Conservation (phyloP, 1,284 basidiomycete species). For the Ganoderma meredithae region DNA sequence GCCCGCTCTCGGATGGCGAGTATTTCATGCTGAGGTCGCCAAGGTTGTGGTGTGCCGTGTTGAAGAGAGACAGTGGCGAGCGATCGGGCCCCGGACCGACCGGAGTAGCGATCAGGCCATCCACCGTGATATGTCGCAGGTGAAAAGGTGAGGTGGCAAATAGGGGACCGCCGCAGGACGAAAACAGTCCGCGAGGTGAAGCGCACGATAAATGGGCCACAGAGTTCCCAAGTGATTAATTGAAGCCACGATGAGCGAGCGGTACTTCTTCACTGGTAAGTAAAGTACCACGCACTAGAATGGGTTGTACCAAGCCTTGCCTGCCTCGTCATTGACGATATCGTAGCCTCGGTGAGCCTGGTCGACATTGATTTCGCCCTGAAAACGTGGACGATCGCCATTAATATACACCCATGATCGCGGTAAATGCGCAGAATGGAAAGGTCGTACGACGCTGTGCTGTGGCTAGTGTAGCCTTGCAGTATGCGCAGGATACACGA, state of each 20-base stretch:
- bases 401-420: neutral
- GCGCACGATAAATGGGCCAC: neutral
- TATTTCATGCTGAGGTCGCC: constrained; percentile 81
- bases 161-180: neutral
- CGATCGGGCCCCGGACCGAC: constrained; percentile 1
- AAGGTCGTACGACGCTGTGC: neutral
- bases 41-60: neutral
- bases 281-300: constrained; percentile 76
- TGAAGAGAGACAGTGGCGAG: neutral
- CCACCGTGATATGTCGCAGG: neutral
- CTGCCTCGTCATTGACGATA: constrained; percentile 82
- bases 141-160: constrained; percentile 6
- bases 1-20: constrained; percentile 88
- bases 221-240: constrained; percentile 17
- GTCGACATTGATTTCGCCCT: constrained; percentile 92
- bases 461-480: neutral
- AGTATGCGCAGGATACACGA: neutral
- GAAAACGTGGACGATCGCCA: constrained; percentile 23
- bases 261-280: neutral
- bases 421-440: neutral
- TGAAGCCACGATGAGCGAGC: constrained; percentile 13
- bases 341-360: constrained; percentile 95
- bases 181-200: neutral
- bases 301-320: constrained; percentile 87
- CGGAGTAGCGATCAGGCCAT: neutral